A percentile compares a stretch with the other conserved stretches of the same genome.
These are phyloP conservation scores for Xylaria sp. DNA, from an alignment of 2,329 filamentous ascomycete genomes.

Conservation along the genomic window DNA sequence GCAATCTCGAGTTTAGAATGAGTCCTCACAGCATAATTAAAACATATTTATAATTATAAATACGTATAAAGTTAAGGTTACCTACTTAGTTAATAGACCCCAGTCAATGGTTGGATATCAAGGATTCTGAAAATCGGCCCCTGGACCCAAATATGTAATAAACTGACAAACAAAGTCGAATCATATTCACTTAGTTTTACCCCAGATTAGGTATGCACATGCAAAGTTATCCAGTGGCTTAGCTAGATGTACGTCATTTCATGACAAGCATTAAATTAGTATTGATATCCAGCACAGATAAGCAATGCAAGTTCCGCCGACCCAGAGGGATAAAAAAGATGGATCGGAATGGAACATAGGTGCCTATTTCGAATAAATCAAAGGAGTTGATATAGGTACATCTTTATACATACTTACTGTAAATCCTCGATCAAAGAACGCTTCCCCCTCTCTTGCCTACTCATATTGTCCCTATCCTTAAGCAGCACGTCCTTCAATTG, in stretches of 20 bases:
- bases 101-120: not conserved
- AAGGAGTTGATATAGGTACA: not conserved
- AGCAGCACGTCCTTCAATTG: not conserved
- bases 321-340: not conserved
- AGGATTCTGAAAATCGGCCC: not conserved
- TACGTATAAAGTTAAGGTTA: too few relatives aligned
- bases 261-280: constrained; percentile 19
- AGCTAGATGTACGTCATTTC: constrained; percentile 29
- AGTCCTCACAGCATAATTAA: too few relatives aligned
- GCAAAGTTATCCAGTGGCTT: constrained; percentile 19
- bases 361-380: not conserved
- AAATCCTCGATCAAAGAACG: not conserved
- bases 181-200: not conserved
- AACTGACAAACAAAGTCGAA: not conserved
- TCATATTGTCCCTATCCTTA: not conserved
- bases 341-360: not conserved
- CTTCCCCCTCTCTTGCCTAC: not conserved
- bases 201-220: not conserved
- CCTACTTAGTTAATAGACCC: too few relatives aligned
- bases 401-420: not conserved
- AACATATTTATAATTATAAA: too few relatives aligned
- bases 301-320: constrained; percentile 7
- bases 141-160: too few relatives aligned
- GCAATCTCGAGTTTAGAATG: too few relatives aligned
- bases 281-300: constrained; percentile 19